Percentiles rank a stretch among this genome's conserved stretches.
phyloP scores from a whole-genome alignment of 306 rosid species.

The Medicago lupulina region DNA sequence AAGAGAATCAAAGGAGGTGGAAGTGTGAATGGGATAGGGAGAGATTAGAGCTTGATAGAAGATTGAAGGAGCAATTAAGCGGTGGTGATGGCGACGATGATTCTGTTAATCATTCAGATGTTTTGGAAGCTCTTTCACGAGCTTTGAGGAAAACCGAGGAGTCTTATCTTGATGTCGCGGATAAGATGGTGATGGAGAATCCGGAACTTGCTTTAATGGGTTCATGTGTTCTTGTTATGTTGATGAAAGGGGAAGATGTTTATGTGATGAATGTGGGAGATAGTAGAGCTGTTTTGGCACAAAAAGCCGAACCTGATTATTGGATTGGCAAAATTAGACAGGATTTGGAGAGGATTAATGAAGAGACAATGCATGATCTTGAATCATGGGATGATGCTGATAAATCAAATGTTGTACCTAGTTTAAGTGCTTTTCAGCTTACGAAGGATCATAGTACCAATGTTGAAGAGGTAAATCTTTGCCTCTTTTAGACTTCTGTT shows the following conservation, averaged over 20 bases:
- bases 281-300: constrained; percentile 89
- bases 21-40: constrained; percentile 93
- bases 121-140: constrained; percentile 79
- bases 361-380: constrained; percentile 90
- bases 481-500: constrained; percentile 23
- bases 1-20: constrained; percentile 93
- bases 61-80: constrained; percentile 72
- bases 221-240: constrained; percentile 96
- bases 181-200: constrained; percentile 80
- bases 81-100: neutral
- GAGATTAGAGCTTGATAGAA: constrained; percentile 83
- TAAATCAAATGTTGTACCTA: constrained; percentile 55
- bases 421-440: constrained; percentile 71
- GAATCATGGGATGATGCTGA: constrained; percentile 77
- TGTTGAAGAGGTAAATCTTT: constrained; percentile 65
- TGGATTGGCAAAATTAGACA: constrained; percentile 89
- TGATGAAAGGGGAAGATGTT: constrained; percentile 96
- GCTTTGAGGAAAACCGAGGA: constrained; percentile 93
- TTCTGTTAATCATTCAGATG: constrained; percentile 68
- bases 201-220: constrained; percentile 98
- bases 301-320: constrained; percentile 90
- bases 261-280: constrained; percentile 96
- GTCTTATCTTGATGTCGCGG: constrained; percentile 80
- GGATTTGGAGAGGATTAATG: constrained; percentile 92
- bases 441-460: constrained; percentile 90